Conservation (phyloP, 1,284 basidiomycete species). For the Cerrena zonata region DNA sequence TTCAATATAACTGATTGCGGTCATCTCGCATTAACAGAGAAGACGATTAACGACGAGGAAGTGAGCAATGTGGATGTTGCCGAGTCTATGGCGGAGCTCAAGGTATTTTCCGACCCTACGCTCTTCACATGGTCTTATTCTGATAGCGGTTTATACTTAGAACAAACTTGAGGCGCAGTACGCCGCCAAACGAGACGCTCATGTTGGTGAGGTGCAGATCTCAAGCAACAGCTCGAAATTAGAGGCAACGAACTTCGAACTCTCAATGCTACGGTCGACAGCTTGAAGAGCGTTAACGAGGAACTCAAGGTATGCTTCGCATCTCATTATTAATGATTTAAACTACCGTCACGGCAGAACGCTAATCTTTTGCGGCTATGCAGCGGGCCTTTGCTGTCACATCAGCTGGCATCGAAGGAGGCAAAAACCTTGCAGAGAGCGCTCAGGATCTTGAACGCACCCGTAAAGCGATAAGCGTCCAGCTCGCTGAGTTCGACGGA, state of each 20-base stretch:
- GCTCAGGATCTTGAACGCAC: slow-evolving; percentile 96
- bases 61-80: slow-evolving; percentile 73
- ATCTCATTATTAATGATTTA: not conserved
- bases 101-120: slow-evolving; percentile 56
- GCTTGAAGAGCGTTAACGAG: slow-evolving; percentile 93
- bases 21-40: slow-evolving; percentile 47
- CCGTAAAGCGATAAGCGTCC: slow-evolving; percentile 93
- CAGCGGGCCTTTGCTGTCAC: slow-evolving; percentile 95
- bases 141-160: slow-evolving; percentile 36
- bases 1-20: slow-evolving; percentile 11
- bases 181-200: slow-evolving; percentile 84
- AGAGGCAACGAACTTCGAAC: slow-evolving; percentile 81
- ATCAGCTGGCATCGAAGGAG: slow-evolving; percentile 92
- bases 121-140: slow-evolving; percentile 3
- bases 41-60: slow-evolving; percentile 80
- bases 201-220: slow-evolving; percentile 81
- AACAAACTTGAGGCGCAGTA: slow-evolving; percentile 93
- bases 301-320: slow-evolving; percentile 78
- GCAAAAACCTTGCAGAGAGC: slow-evolving; percentile 92
- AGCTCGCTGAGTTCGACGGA: slow-evolving; percentile 95
- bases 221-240: slow-evolving; percentile 88
- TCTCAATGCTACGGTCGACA: slow-evolving; percentile 84
- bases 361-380: slow-evolving; percentile 9
- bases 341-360: slow-evolving; percentile 4
- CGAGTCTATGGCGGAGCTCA: slow-evolving; percentile 83